Evolutionary conservation across 2,329 filamentous ascomycete species (phyloP).

Genomic region (Massarina eburnea): DNA sequence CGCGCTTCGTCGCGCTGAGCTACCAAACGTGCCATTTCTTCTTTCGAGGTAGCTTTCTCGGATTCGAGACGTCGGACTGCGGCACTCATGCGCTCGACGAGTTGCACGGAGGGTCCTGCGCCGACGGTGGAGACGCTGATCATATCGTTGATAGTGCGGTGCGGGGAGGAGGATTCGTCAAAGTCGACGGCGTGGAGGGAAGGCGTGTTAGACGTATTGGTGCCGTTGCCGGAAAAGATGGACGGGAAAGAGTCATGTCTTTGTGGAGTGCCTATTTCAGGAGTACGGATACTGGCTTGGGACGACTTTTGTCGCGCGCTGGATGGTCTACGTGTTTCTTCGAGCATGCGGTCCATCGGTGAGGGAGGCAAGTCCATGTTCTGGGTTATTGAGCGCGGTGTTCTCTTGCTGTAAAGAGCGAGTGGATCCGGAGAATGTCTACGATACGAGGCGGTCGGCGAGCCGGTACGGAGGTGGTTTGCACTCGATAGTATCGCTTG

Average conservation of each 20-base stretch:
- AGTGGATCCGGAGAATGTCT: slow-evolving; percentile 44
- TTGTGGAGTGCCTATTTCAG: slow-evolving; percentile 36
- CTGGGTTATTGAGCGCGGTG: slow-evolving; percentile 34
- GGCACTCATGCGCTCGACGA: slow-evolving; percentile 94
- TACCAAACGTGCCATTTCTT: slow-evolving; percentile 78
- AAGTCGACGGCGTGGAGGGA: slow-evolving; percentile 48
- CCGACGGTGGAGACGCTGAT: slow-evolving; percentile 86
- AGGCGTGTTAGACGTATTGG: slow-evolving; percentile 45
- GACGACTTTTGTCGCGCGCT: slow-evolving; percentile 34
- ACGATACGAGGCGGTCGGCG: slow-evolving; percentile 40
- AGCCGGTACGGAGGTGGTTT: slow-evolving; percentile 40
- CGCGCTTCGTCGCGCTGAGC: slow-evolving; percentile 89
- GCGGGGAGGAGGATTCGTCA: slow-evolving; percentile 62
- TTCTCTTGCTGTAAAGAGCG: slow-evolving; percentile 32
- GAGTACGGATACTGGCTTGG: slow-evolving; percentile 28
- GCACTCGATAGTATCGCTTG: slow-evolving; percentile 24
- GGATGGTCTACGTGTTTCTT: slow-evolving; percentile 40
- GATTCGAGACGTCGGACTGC: slow-evolving; percentile 87
- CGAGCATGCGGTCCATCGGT: slow-evolving; percentile 40
- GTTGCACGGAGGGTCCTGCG: slow-evolving; percentile 88
- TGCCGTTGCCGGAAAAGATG: slow-evolving; percentile 40
- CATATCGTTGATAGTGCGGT: slow-evolving; percentile 70
- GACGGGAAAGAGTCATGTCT: slow-evolving; percentile 40
- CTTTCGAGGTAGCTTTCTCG: slow-evolving; percentile 84
- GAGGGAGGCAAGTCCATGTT: slow-evolving; percentile 34